phyloP scores from a whole-genome alignment of 176 grass and related monocot species.

The Eleusine coracana region DNA sequence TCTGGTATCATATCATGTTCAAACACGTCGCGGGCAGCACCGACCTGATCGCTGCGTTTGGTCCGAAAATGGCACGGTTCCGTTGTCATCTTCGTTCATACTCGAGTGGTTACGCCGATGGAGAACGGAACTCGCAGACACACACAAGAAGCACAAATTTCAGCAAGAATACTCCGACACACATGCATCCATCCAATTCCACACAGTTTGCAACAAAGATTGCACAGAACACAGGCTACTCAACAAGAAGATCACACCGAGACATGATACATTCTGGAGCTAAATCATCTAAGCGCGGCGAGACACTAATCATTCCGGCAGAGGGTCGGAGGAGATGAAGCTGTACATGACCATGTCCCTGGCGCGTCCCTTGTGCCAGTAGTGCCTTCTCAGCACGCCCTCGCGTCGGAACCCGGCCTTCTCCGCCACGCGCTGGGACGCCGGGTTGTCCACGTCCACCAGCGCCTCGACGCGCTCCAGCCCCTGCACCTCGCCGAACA shows the following conservation, averaged over 20 bases:
- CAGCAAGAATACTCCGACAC: not conserved
- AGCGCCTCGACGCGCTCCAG: constrained; percentile 69
- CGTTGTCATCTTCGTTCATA: not conserved
- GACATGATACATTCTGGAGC: not conserved
- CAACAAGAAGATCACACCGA: no score
- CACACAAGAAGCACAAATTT: not conserved
- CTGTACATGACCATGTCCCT: constrained; percentile 71
- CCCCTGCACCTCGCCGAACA: constrained; percentile 46
- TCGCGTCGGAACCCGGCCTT: constrained; percentile 74
- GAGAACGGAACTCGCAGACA: not conserved
- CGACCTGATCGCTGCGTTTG: not conserved
- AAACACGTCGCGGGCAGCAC: not conserved
- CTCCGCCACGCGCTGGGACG: constrained; percentile 73
- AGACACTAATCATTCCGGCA: not conserved
- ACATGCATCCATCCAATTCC: not conserved
- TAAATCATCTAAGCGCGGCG: not conserved
- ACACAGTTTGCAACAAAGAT: not conserved
- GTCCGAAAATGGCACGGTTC: not conserved
- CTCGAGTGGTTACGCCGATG: not conserved
- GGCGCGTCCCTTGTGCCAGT: constrained; percentile 58
- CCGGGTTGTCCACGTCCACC: constrained; percentile 73
- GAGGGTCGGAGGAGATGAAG: constrained; percentile 47
- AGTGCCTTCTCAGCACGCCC: constrained; percentile 60
- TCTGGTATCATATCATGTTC: not conserved
- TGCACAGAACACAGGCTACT: not conserved